These are phyloP conservation scores for Neofusicoccum umdonicola DNA, from an alignment of 2,329 filamentous ascomycete species.

Conservation along the genomic window DNA sequence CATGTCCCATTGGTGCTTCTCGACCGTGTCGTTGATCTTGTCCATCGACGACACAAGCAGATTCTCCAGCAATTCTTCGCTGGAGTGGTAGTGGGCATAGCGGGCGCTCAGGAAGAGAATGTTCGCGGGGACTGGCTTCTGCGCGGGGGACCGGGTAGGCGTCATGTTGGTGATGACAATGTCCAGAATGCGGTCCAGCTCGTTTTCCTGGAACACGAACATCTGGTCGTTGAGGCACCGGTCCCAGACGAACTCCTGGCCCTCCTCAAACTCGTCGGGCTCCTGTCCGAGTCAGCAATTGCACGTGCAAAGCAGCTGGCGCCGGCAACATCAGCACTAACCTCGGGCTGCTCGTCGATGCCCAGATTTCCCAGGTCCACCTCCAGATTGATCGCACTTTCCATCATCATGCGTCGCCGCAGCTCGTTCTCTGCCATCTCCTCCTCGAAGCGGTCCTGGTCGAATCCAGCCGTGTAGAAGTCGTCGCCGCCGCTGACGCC, in stretches of 20 bases:
- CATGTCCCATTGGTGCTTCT: conserved; percentile 97
- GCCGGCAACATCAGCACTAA: conserved; percentile 40
- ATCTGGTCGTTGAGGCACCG: conserved; percentile 95
- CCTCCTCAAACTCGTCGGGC: conserved; percentile 76
- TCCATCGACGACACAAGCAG: conserved; percentile 86
- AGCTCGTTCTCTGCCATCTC: conserved; percentile 96
- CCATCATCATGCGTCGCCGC: conserved; percentile 97
- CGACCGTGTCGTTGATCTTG: conserved; percentile 96
- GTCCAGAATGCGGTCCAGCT: conserved; percentile 86
- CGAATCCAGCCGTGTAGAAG: conserved; percentile 90
- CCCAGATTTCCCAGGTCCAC: conserved; percentile 94
- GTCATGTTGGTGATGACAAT: conserved; percentile 99
- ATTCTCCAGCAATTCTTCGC: conserved; percentile 74
- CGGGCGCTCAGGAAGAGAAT: conserved; percentile 93
- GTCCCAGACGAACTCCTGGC: conserved; percentile 94
- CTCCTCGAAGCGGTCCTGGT: conserved; percentile 91
- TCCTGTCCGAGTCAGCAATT: background rate
- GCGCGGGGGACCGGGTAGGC: conserved; percentile 89
- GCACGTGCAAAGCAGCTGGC: background rate
- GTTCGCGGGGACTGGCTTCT: conserved; percentile 96
- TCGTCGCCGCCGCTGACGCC: conserved; percentile 72
- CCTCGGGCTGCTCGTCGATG: conserved; percentile 92
- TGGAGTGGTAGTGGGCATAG: conserved; percentile 96
- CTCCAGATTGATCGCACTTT: conserved; percentile 93
- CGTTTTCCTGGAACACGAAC: conserved; percentile 97